Evolutionary conservation across 805 yeast species (phyloP), one percentile per base, ranked within the genome.

Genomic region (Myxozyma mucilagina): DNA sequence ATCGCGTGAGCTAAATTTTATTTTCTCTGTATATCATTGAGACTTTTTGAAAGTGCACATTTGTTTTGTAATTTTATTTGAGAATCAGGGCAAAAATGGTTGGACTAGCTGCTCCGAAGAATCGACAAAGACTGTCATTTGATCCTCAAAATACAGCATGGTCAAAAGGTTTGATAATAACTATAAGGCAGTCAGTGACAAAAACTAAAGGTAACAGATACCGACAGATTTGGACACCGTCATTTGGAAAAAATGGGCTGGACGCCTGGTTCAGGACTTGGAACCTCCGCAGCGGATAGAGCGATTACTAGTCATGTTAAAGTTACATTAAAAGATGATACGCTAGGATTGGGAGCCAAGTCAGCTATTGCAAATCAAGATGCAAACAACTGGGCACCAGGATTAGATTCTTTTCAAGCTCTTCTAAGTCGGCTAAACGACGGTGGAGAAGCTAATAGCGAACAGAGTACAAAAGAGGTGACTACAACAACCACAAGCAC

Each of bases 131-230:
- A 70, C 87, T 92, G 72, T 97, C 98, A 10, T 75, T 81, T 41
- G 99, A 93, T 76, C 99, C 99, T 16, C 79, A 98, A 71, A 93
- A 93, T 71, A 92, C 97, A 0, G 82, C 85, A 63, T 93, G 99
- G 99, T 87, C 97, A 31, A 90, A 90, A 71, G 89, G 77, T 63
- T 71, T 67, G 29, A 44, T n/a, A 20, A 4, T 44, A 9, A 32
- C 18, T 18, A n/a, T 11, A 34, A 29, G n/a, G 16, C n/a, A 43
- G 13, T 1, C n/a, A 18, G 18, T 34, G 31, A 7, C 6, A 3
- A 13, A 3, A 38, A n/a, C 35, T 31, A 16, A 9, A 16, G 13
- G 13, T 10, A 44, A 5, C 31, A 66, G 71, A 90, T 69, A 84
- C 87, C 0, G 78, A 79, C 3, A 76, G 97, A 54, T 93, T 93